These are phyloP conservation scores for Decorospora gaudefroyi DNA, from an alignment of 2,329 filamentous ascomycete genomes.

Conservation along the genomic window DNA sequence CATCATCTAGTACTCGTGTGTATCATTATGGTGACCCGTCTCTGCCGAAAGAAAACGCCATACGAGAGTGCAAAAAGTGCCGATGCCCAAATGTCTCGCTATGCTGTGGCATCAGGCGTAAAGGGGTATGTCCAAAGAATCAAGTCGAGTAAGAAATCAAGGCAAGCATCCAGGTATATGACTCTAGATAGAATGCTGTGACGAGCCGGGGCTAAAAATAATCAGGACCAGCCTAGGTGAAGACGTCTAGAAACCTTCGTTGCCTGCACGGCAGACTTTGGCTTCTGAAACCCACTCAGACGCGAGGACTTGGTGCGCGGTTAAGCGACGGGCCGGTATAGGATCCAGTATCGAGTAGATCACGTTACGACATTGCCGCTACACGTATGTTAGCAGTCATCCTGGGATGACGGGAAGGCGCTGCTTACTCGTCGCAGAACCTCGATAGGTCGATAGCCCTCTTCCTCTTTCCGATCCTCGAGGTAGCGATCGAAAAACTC, in stretches of 20 bases:
- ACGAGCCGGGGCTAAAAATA: conserved; percentile 15
- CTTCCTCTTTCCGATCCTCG: conserved; percentile 88
- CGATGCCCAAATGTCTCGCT: conserved; percentile 37
- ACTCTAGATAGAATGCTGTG: conserved; percentile 26
- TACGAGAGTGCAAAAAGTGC: conserved; percentile 30
- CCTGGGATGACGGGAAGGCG: neutral
- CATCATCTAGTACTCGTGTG: conserved; percentile 32
- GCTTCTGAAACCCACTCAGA: conserved; percentile 99
- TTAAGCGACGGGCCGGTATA: conserved; percentile 88
- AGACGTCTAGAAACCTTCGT: conserved; percentile 77
- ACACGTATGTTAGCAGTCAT: conserved; percentile 25
- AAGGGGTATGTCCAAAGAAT: conserved; percentile 45
- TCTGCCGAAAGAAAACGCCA: conserved; percentile 30
- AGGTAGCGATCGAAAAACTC: conserved; percentile 96
- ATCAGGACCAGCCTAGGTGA: conserved; percentile 10
- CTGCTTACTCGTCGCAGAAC: conserved; percentile 84
- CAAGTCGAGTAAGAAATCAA: conserved; percentile 29
- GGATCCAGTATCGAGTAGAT: conserved; percentile 98
- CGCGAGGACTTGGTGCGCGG: conserved; percentile 93
- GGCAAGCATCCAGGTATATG: conserved; percentile 26
- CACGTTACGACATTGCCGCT: conserved; percentile 97
- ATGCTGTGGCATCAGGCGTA: conserved; percentile 44
- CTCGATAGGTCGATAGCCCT: conserved; percentile 95
- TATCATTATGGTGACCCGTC: conserved; percentile 24
- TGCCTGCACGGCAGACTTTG: conserved; percentile 92